Evolutionary conservation across 1,284 basidiomycete species (phyloP).

Genomic region (Neonothopanus nambi): DNA sequence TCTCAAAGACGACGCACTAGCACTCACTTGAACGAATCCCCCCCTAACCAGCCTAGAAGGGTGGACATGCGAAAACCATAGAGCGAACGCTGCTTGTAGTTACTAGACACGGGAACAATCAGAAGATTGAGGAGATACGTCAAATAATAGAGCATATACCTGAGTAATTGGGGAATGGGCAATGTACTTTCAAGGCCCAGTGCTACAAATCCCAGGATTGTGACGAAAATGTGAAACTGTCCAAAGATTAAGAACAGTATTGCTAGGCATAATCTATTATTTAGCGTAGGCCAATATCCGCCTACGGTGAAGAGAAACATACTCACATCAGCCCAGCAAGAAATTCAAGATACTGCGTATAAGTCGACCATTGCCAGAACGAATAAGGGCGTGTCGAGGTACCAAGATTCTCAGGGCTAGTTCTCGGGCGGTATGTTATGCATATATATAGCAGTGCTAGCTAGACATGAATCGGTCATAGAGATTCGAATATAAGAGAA

Average conservation of each 20-base stretch:
- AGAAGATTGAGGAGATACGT: conserved; percentile 11
- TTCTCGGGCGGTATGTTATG: conserved; percentile 61
- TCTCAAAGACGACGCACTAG: conserved; percentile 9
- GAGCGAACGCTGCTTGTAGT: conserved; percentile 72
- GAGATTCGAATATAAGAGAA: neutral
- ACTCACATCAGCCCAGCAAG: conserved; percentile 75
- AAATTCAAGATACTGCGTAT: conserved; percentile 80
- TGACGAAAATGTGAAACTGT: conserved; percentile 62
- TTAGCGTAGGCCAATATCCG: neutral
- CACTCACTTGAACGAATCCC: conserved; percentile 79
- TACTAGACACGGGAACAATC: conserved; percentile 28
- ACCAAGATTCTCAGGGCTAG: conserved; percentile 58
- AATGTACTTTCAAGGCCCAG: conserved; percentile 80
- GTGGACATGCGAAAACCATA: conserved; percentile 86
- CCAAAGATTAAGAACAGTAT: conserved; percentile 77
- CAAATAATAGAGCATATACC: conserved; percentile 38
- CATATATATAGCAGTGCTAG: conserved; percentile 78
- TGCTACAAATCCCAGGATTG: conserved; percentile 74
- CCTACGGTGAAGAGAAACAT: conserved; percentile 1
- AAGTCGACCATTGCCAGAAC: conserved; percentile 87
- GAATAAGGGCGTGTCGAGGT: conserved; percentile 67
- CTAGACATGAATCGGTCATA: conserved; percentile 33
- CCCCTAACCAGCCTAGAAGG: conserved; percentile 78
- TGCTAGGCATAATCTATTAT: conserved; percentile 60
- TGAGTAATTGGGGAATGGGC: conserved; percentile 79